Conservation (phyloP, 495 filamentous ascomycete genomes). For the Podospora pseudocomata region DNA sequence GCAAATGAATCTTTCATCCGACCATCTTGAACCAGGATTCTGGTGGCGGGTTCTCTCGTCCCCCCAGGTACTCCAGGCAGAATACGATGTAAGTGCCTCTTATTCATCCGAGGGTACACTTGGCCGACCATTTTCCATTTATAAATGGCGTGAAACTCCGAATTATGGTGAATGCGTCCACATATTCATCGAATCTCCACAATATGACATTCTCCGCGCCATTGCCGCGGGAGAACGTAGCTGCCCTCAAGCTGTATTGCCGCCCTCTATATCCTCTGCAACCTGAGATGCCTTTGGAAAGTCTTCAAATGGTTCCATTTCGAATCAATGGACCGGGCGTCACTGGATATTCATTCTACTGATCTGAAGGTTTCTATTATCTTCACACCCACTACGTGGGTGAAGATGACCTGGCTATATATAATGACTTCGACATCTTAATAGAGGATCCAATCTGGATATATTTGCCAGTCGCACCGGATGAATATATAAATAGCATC, state of each 20-base stretch:
- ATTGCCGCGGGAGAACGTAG: background rate
- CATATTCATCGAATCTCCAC: background rate
- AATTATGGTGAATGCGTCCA: background rate
- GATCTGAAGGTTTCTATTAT: background rate
- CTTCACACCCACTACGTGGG: conserved; percentile 1
- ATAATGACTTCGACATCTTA: conserved; percentile 6
- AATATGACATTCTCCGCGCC: background rate
- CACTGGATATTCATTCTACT: conserved; percentile 8
- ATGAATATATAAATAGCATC: conserved; percentile 2
- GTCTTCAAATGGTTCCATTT: conserved; percentile 1
- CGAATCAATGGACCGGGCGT: conserved; percentile 2
- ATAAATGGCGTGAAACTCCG: background rate
- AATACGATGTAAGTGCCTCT: background rate
- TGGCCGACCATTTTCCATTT: background rate
- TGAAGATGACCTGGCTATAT: conserved; percentile 5
- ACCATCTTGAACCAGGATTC: background rate
- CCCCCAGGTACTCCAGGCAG: background rate
- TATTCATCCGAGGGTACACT: background rate
- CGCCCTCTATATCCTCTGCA: background rate
- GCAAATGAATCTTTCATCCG: background rate
- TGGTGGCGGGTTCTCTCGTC: background rate
- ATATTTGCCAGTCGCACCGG: conserved; percentile 3
- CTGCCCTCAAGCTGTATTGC: background rate
- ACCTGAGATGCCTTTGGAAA: background rate
- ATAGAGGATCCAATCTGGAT: background rate